These are phyloP conservation scores for Pleomassaria siparia DNA, from an alignment of 2,329 filamentous ascomycete species.

Conservation along the genomic window DNA sequence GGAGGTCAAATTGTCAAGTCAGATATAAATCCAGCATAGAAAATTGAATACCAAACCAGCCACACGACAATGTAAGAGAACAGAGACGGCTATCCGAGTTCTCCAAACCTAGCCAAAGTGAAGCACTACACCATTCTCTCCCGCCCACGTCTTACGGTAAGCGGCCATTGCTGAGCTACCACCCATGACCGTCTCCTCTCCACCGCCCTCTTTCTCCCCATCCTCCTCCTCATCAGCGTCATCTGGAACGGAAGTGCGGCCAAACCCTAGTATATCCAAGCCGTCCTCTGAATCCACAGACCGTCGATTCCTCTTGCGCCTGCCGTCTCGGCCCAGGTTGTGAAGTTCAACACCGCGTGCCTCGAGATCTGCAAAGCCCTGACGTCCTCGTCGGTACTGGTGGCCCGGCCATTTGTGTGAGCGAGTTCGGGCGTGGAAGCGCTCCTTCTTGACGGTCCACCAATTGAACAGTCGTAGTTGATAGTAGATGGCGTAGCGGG, in stretches of 20 bases:
- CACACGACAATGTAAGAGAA: too few relatives aligned
- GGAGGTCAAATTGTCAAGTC: too few relatives aligned
- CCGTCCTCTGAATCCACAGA: background rate
- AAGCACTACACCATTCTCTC: background rate
- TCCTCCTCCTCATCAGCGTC: background rate
- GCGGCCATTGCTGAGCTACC: background rate
- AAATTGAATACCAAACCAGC: too few relatives aligned
- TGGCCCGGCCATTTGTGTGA: background rate
- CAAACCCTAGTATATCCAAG: background rate
- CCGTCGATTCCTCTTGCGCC: background rate
- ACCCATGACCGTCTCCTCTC: background rate
- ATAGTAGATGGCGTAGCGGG: too few relatives aligned
- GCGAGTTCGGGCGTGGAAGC: too few relatives aligned
- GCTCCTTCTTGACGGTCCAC: too few relatives aligned
- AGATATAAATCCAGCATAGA: too few relatives aligned
- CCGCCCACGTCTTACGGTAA: background rate
- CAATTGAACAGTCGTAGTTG: too few relatives aligned
- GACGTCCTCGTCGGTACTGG: background rate
- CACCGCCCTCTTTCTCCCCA: background rate
- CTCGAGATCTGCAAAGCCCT: too few relatives aligned
- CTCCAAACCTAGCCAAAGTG: too few relatives aligned
- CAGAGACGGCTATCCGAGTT: too few relatives aligned
- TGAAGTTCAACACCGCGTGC: background rate
- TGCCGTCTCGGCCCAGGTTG: background rate
- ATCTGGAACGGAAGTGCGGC: background rate